Base-by-base conservation (phyloP, 2,329 filamentous ascomycete species). In the Xylaria sp. region DNA sequence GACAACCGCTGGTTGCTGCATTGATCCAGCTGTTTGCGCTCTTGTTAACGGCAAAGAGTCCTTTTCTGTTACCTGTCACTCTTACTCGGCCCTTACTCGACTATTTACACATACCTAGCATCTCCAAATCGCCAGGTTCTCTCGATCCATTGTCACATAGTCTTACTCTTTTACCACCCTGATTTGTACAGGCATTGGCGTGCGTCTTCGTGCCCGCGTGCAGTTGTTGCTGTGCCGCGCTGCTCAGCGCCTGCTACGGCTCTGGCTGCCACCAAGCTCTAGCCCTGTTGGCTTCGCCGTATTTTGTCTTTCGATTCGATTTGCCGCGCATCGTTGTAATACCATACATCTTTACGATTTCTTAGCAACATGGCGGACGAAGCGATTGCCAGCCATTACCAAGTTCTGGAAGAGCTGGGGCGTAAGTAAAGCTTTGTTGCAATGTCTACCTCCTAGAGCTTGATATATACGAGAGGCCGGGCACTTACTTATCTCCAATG, bases 351-450 rank as follows among this genome's bases (percentile, higher is more conserved):
- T 47, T 11, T 22, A 62, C 31, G 2, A 27, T 27, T 25, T 17
- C 25, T 44, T 38, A n/a, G 50, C 55, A 53, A 54, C 20, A 88
- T 89, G 87, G 84, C 83, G 45, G 84, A 85, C 78, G 86, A 88
- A 80, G 86, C 84, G 72, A 90, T 96, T 84, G 92, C 94, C 74
- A 90, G 90, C 76, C 91, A 92, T 78, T 99, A 97, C 81, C 92
- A 97, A 82, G 92, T 98, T 79, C 87, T 98, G 75, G 95, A 98
- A 85, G 96, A 98, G 84, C 86, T 98, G 75, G 95, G 95, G 76
- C 94, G 94, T 96, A 84, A 83, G 92, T 89, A 47, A 53, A 59
- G 67, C 55, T 54, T 38, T 29, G 61, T 68, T 50, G 50, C 38
- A 13, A 27, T 61, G 65, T 53, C 69, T 56, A 50, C 47, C 22